These are phyloP conservation scores for Pholiota microspora DNA, from an alignment of 768 basidiomycete species.

Conservation along the genomic window DNA sequence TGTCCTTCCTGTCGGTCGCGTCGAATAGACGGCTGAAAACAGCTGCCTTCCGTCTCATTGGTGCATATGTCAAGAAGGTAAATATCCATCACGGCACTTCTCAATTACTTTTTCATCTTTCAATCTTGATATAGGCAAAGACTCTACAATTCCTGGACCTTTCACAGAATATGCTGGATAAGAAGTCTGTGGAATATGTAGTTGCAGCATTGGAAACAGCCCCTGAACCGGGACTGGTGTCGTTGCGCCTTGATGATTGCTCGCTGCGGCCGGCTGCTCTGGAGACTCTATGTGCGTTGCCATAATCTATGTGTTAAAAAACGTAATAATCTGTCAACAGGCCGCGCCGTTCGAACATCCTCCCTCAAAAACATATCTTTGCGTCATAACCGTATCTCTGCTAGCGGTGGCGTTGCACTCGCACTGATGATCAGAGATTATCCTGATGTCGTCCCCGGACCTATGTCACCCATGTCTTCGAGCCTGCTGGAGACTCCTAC, in stretches of 20 bases:
- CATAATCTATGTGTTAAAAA: not conserved
- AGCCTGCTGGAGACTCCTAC: slow-evolving; percentile 26
- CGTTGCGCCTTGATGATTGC: slow-evolving; percentile 89
- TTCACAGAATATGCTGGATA: slow-evolving; percentile 83
- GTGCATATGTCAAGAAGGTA: slow-evolving; percentile 78
- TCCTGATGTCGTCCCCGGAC: slow-evolving; percentile 64
- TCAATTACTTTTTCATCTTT: not conserved
- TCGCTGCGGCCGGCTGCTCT: slow-evolving; percentile 67
- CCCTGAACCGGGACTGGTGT: slow-evolving; percentile 60
- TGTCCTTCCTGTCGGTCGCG: slow-evolving; percentile 83
- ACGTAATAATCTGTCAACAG: slow-evolving; percentile 34
- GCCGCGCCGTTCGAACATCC: slow-evolving; percentile 80
- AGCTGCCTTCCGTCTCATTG: slow-evolving; percentile 74
- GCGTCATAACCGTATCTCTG: slow-evolving; percentile 82
- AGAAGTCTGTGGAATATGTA: slow-evolving; percentile 80
- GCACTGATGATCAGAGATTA: slow-evolving; percentile 98
- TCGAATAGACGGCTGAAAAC: slow-evolving; percentile 82
- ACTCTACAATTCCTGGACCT: slow-evolving; percentile 85
- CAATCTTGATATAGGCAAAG: slow-evolving; percentile 50
- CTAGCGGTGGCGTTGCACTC: slow-evolving; percentile 84
- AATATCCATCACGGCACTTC: slow-evolving; percentile 4
- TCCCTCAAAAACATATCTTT: slow-evolving; percentile 87
- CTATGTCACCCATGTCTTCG: slow-evolving; percentile 29
- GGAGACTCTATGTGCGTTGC: slow-evolving; percentile 72
- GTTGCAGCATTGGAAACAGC: slow-evolving; percentile 61